These are phyloP conservation scores for Chloridella minuta DNA, from an alignment of 352 stramenopile genomes.

Conservation along the genomic window DNA sequence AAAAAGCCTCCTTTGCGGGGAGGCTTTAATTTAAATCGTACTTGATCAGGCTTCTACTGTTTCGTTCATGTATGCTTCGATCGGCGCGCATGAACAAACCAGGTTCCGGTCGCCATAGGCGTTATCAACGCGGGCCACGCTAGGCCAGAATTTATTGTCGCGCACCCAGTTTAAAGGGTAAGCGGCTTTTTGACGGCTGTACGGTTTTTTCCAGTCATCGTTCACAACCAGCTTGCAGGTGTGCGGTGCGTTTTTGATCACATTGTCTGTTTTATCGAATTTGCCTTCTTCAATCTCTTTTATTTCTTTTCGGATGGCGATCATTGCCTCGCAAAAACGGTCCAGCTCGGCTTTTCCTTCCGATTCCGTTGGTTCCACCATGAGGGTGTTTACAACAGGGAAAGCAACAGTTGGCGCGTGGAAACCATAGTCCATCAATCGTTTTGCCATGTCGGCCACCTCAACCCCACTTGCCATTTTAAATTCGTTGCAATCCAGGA, in stretches of 20 bases:
- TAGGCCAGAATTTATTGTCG: constrained; percentile 87
- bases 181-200: constrained; percentile 54
- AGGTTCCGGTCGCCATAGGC: constrained; percentile 92
- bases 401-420: constrained; percentile 96
- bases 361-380: constrained; percentile 95
- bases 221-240: constrained; percentile 63
- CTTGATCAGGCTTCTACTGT: too few relatives aligned
- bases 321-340: constrained; percentile 73
- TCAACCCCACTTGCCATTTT: constrained; percentile 62
- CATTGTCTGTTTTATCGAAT: constrained; percentile 37
- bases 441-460: constrained; percentile 89
- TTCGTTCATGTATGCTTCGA: constrained; percentile 59
- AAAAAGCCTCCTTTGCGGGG: too few relatives aligned
- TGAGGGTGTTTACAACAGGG: constrained; percentile 84
- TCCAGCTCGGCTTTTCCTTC: constrained; percentile 90
- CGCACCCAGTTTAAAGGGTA: constrained; percentile 75
- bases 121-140: constrained; percentile 80
- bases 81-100: constrained; percentile 77
- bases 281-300: constrained; percentile 62
- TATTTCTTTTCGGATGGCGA: constrained; percentile 82
- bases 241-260: constrained; percentile 83
- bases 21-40: too few relatives aligned
- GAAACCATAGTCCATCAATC: constrained; percentile 94
- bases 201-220: constrained; percentile 62
- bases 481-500: constrained; percentile 84